Base-by-base conservation (phyloP, 768 basidiomycete genomes). In the Mycena vulgaris region DNA sequence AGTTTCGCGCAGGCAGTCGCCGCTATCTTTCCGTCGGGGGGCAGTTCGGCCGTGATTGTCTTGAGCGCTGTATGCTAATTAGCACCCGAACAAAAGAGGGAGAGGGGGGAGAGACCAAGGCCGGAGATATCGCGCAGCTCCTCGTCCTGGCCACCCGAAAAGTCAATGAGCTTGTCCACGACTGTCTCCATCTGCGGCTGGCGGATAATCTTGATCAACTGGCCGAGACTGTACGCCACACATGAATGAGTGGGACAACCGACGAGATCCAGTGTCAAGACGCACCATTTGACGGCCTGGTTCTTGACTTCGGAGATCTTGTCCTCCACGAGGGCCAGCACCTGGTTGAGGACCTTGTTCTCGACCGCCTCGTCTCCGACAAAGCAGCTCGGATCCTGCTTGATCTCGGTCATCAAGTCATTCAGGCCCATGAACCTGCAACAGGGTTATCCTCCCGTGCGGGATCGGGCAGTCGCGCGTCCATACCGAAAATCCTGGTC, bases 241-340 rank as follows among this genome's bases (percentile, higher is more conserved):
- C 51, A 66, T 73, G 58, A 69, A 74, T n/a, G 73, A 10, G 39
- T n/a, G 21, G 19, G 51, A 51, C 30, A 65, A n/a, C 28, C 25
- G 21, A 37, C 25, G 35, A 63, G 14, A 14, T 37, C 27, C 28
- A 45, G 2, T 13, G 47, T 25, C 23, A 40, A n/a, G 55, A 78
- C 88, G 61, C 74, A 94, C 97, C 96, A 97, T 84, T 97, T 96
- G 14, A 98, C 97, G 2, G 96, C 95, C 79, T 95, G 93, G 77
- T 98, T 98, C 86, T 99, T 99, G 72, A 99, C 98, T 84, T 99
- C 98, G 10, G 96, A 96, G 74, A 97, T 98, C 81, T 92, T 93
- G 83, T 99, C 98, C 77, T 95, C 93, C 6, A 98, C 92, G 23
- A 98, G 88, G 37, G 89, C 85, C 48, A 98, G 85, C 1, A 99